Evolutionary conservation across 116 monocot genomes (phyloP), one percentile per base, ranked within the genome.

Genomic region (Dioscorea cayenensis): DNA sequence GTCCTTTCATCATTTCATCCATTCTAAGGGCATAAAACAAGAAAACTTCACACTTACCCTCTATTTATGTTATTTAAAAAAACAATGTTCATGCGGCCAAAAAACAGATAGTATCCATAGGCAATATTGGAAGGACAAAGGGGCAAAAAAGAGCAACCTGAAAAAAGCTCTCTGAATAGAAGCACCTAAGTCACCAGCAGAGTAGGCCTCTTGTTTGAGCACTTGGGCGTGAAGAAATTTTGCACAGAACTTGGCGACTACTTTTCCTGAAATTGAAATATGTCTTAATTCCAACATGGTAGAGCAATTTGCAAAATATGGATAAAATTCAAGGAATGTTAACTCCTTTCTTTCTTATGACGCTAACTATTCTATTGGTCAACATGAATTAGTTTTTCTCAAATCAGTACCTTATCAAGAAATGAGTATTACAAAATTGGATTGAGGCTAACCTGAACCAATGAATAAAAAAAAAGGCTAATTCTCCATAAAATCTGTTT

Each of bases 1-100:
- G 97, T 23, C 97, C 97, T 71, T 66, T 73, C 97, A 97, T 97
- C 97, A 97, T 97, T 51, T 97, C 97, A 69, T 96, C 93, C 96
- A 97, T 90, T 83, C 97, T 97, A 82, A 65, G 9, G 21, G 21
- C n/a, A 66, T 12, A 28, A 32, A 62, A 62, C 7, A 7, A 62
- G 10, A 62, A 23, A 62, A 23, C 22, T 9, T 22, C 12, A 27
- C 20, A 23, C 10, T 23, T 22, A 25, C 5, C 62, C 23, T 1
- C 7, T 62, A 20, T 62, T 9, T 23, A 20, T 62, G 17, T 59
- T 16, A 59, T 5, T 5, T 32, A 59, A 59, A 6, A 27, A 62
- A 62, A 22, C 22, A 62, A 55, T n/a, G 16, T 17, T 65, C 65
- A 65, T 65, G 4, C 35, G 19, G 43, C 43, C 12, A 32, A 35